Conservation (phyloP, 2,329 filamentous ascomycete species). For the Fusarium sp. region DNA sequence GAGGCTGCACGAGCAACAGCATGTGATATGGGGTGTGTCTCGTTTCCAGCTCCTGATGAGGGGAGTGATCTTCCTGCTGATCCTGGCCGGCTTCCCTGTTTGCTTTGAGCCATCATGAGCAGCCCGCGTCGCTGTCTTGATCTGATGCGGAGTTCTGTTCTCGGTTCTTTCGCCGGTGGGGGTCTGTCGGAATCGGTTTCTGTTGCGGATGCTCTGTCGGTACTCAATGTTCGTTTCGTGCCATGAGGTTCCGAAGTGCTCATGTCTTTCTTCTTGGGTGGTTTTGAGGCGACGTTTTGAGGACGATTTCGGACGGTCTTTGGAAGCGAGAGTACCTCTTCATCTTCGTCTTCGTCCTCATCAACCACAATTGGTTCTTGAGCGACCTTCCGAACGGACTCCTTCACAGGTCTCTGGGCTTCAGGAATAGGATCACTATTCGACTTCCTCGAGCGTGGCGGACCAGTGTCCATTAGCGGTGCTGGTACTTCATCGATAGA, state of each 20-base stretch:
- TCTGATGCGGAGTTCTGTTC: conserved; percentile 62
- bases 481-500: neutral
- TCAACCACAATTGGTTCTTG: neutral
- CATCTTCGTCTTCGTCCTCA: conserved; percentile 2
- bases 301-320: neutral
- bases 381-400: neutral
- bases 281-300: neutral
- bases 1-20: neutral
- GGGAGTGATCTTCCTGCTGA: neutral
- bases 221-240: conserved; percentile 17
- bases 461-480: neutral
- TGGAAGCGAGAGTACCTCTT: neutral
- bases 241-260: neutral
- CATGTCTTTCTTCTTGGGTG: neutral
- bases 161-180: conserved; percentile 46
- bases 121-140: conserved; percentile 62
- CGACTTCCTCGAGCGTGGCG: neutral
- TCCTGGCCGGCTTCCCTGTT: conserved; percentile 4
- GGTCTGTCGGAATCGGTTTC: neutral
- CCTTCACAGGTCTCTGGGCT: neutral
- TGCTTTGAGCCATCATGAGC: conserved; percentile 58
- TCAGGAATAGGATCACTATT: neutral
- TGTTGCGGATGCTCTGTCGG: neutral
- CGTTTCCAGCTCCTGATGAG: neutral
- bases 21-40: neutral